These are phyloP conservation scores for Pleurozium schreberi DNA, from an alignment of 225 moss, liverwort and hornwort species.

Conservation along the genomic window DNA sequence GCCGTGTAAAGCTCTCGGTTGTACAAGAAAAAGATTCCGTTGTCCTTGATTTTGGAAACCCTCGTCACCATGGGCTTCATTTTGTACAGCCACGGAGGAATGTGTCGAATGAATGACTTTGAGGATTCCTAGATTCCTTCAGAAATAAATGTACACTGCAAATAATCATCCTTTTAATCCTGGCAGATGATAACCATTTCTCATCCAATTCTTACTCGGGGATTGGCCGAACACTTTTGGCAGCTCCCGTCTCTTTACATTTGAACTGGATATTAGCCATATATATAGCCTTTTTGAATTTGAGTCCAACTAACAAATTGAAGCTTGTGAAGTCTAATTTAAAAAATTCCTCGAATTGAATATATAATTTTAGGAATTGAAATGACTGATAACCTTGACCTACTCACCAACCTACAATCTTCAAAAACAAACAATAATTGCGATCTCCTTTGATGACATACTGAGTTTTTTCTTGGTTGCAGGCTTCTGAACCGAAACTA, in stretches of 20 bases:
- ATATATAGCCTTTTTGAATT: neutral
- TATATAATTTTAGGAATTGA: neutral
- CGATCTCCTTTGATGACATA: neutral
- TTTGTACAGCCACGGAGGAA: rapidly evolving
- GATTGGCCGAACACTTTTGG: neutral
- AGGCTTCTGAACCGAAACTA: neutral
- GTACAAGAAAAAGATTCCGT: neutral
- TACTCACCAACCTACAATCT: neutral
- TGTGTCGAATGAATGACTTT: neutral
- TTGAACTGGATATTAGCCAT: neutral
- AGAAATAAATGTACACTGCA: rapidly evolving
- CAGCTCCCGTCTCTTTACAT: neutral
- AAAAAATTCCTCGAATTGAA: neutral
- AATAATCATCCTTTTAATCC: no score
- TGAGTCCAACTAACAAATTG: neutral
- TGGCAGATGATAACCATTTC: no score
- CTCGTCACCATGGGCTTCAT: no score
- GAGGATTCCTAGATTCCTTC: neutral
- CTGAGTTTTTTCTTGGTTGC: neutral
- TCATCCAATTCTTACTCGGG: neutral
- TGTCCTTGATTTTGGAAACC: no score
- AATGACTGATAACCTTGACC: neutral
- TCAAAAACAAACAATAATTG: neutral
- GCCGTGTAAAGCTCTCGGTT: neutral
- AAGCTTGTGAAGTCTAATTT: neutral